A percentile compares a stretch with the other conserved stretches of the same genome.
These are phyloP conservation scores for Aspergillus unguis DNA, from an alignment of 2,329 filamentous ascomycete species.

Conservation along the genomic window DNA sequence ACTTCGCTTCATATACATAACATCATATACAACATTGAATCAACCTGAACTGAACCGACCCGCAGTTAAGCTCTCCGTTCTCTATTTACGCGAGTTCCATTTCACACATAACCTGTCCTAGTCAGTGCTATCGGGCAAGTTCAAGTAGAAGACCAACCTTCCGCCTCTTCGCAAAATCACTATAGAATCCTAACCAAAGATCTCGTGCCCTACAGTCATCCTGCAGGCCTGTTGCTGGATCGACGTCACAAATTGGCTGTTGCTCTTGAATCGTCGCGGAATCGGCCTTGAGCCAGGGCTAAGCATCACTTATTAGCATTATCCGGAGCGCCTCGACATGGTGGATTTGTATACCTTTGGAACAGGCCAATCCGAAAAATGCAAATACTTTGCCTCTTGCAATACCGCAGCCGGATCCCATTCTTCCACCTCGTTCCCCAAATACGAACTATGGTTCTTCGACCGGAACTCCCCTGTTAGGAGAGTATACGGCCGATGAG, in stretches of 20 bases:
- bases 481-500: conserved; percentile 58
- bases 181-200: neutral
- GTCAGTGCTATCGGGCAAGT: too few relatives aligned
- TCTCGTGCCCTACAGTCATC: neutral
- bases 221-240: conserved; percentile 8
- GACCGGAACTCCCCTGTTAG: conserved; percentile 58
- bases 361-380: conserved; percentile 66
- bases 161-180: neutral
- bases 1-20: too few relatives aligned
- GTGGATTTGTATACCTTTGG: neutral
- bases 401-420: conserved; percentile 55
- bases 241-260: neutral
- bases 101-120: too few relatives aligned
- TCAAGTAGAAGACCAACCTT: neutral
- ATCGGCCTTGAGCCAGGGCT: neutral
- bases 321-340: too few relatives aligned
- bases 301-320: neutral
- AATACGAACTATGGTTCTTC: conserved; percentile 46
- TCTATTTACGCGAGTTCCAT: too few relatives aligned
- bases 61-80: too few relatives aligned
- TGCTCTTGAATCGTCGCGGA: neutral
- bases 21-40: too few relatives aligned
- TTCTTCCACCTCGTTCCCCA: conserved; percentile 47
- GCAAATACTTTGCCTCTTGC: conserved; percentile 59
- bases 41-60: too few relatives aligned